Base-by-base conservation (phyloP, 2,329 filamentous ascomycete species). In the Aspergillus glaucus region DNA sequence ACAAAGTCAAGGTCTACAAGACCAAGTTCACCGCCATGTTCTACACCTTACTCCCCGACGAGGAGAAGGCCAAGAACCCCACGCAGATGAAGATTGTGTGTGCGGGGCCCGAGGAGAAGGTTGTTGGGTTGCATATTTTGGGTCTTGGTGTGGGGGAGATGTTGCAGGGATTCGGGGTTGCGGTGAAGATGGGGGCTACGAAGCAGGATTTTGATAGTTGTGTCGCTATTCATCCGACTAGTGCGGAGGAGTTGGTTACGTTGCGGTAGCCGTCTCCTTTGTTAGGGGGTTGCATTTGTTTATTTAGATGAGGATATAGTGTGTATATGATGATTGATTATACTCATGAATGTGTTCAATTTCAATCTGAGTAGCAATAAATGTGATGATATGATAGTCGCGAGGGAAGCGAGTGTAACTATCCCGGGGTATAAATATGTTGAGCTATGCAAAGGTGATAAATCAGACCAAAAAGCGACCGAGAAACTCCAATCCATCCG, bases 121-220 rank as follows among this genome's bases (percentile, higher is more conserved):
- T 78, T 36, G 74, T 78, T 19, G 75, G 75, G 12, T 49, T 78
- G 52, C 75, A 78, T 56, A 73, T 78, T 47, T 55, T 79, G 55
- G 62, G 77, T 55, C 60, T 74, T 32, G 64, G 67, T 10, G 66
- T 74, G 50, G 64, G 74, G 57, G 79, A 90, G 77, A 85, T 89
- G 81, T 74, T 88, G 60, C 80, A 90, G 70, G 80, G 86, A 55
- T 87, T 90, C 64, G 86, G 84, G 44, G 84, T 89, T 19, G 86
- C 85, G 14, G 70, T 89, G 57, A 88, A 87, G 78, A 88, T 89
- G 86, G 86, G 86, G 41, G 86, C 86, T 30, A 88, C 82, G 47
- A 89, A 89, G 80, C 79, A 78, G 57, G 84, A 88, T 66, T 86
- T 89, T 67, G 86, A 89, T 63, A 84, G 75, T 62, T 86, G 82